Base-by-base conservation (phyloP, 352 stramenopile species). In the Plasmopara muralis region DNA sequence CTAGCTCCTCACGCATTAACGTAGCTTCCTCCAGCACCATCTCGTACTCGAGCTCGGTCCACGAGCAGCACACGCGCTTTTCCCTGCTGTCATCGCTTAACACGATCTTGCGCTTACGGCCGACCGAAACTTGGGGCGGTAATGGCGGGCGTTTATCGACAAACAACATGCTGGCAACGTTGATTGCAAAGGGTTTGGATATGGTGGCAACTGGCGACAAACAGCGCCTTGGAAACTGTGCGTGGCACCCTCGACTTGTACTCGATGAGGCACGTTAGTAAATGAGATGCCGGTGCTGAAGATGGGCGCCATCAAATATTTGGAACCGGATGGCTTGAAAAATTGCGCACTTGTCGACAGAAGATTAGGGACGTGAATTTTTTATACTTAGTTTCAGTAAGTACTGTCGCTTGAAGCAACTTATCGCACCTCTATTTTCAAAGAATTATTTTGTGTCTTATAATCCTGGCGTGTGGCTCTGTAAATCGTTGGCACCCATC, bases 31-130 rank as follows among this genome's bases (percentile, higher is more conserved):
- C 69, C 7, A 89, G 64, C 51, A 87, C 71, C 55, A 86, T 72
- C 44, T 89, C 78, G 57, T 81, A 89, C 64, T 89, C 75, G 40
- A 89, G 60, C 53, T 89, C 78, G 1, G 71, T 80, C 59, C 67
- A 87, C 6, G 53, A 65, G 47, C 43, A 58, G 37, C 75, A 75
- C 47, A 55, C 56, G 39, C 78, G 75, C 58, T 89, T 87, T 51
- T 80, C 62, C 28, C 47, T 57, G 31, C 34, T 55, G 42, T 68
- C 60, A 37, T 72, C 60, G 33, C 55, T 47, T 8, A 71, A n/a
- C 10, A 78, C 50, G 42, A 80, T 64, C 53, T 83, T 83, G 50
- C 72, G 72, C 57, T 83, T 83, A 64, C 68, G 70, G 12, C 53
- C 46, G 6, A 34, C 38, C 35, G 30, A 35, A 12, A 35, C 41